Percentiles rank a stretch among this genome's conserved stretches.
These are phyloP conservation scores for Botryosphaeria dothidea DNA, from an alignment of 2,329 filamentous ascomycete species.

Conservation along the genomic window DNA sequence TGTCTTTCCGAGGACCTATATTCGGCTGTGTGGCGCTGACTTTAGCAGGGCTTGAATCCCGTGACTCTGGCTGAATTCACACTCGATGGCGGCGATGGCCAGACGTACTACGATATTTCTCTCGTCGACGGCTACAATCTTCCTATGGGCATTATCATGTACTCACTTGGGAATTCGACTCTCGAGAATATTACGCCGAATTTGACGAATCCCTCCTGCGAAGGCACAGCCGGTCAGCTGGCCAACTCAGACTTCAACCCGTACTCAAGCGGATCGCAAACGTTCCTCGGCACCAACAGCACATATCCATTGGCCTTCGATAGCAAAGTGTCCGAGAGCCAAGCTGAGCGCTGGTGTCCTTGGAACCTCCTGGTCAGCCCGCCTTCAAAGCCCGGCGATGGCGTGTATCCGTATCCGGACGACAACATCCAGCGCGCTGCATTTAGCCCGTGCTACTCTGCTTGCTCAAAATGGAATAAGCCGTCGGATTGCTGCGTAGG, in stretches of 20 bases:
- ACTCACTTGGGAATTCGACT: slow-evolving; percentile 58
- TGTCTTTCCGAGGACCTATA: slow-evolving; percentile 37
- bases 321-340: slow-evolving; percentile 54
- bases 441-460: slow-evolving; percentile 77
- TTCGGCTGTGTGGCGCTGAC: neutral
- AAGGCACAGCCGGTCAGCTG: slow-evolving; percentile 67
- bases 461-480: slow-evolving; percentile 68
- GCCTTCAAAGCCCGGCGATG: slow-evolving; percentile 70
- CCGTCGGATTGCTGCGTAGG: slow-evolving; percentile 76
- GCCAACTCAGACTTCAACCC: slow-evolving; percentile 46
- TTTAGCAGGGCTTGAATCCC: slow-evolving; percentile 66
- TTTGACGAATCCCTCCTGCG: slow-evolving; percentile 74
- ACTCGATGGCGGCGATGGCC: slow-evolving; percentile 64
- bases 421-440: slow-evolving; percentile 68
- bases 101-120: slow-evolving; percentile 83
- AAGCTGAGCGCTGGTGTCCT: slow-evolving; percentile 72
- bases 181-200: slow-evolving; percentile 69
- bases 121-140: slow-evolving; percentile 85
- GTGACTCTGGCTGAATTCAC: slow-evolving; percentile 81
- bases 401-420: slow-evolving; percentile 79
- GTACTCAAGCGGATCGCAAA: slow-evolving; percentile 50
- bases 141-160: slow-evolving; percentile 60
- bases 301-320: slow-evolving; percentile 71
- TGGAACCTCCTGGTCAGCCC: slow-evolving; percentile 72
- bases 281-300: slow-evolving; percentile 62